Evolutionary conservation across 495 filamentous ascomycete species (phyloP), one percentile per base, ranked within the genome.

Genomic region (Annulohypoxylon nitens): DNA sequence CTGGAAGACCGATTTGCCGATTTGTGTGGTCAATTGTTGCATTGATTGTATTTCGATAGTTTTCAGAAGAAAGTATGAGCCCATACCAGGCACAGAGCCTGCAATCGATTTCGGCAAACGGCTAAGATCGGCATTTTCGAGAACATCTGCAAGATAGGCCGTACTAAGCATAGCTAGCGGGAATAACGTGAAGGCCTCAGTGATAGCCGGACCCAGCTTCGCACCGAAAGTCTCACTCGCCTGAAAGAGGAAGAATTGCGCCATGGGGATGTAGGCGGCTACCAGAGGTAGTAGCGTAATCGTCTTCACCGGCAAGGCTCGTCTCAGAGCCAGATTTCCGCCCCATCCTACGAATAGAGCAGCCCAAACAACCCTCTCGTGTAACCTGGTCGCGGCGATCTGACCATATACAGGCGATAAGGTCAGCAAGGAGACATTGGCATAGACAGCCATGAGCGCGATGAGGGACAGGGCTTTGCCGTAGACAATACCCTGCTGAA

Each of bases 331-430:
- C 69, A 88, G 76, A 78, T 88, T 90, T 77, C 72, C 78, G 36
- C 88, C 86, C 87, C 89, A 91, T 66, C 91, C 88, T 61, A 85
- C 80, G 30, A 91, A 88, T 51, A 89, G 87, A 45, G 86, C 90
- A 8, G 86, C 81, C 65, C 86, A 88, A 50, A 92, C 85, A 18
- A 92, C 85, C 74, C 88, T 86, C 60, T 83, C 78, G 78, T 97
- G 94, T 80, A 91, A 91, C 74, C 90, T 85, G 10, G 88, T 86
- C 0, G 93, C 79, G 9, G 95, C 90, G 23, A 94, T 90, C 14
- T 90, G 87, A 23, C 95, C 95, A 82, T 97, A 98, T 20, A 95
- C 91, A 2, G 95, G 96, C 20, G 93, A 90, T 37, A 98, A 81
- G 5, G 86, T 89, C 69, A 93, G 82, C 72, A 91, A 86, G 25